These are phyloP conservation scores for Epichloe baconii DNA, from an alignment of 2,329 filamentous ascomycete species.

Conservation along the genomic window DNA sequence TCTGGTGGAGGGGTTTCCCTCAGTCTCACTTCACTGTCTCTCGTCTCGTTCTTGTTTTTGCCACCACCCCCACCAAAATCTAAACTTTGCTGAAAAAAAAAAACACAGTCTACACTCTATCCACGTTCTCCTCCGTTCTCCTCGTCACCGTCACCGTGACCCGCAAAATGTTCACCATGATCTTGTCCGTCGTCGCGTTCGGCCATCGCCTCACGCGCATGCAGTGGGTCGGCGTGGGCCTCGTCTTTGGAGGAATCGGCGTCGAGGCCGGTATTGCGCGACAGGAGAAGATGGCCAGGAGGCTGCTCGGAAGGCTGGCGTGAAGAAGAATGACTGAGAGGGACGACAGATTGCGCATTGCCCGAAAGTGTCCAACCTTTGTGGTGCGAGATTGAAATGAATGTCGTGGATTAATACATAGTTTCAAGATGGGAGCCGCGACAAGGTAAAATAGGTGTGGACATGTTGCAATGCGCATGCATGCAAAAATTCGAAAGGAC, in stretches of 20 bases:
- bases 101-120: conserved; percentile 65
- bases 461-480: no score
- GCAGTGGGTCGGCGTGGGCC: conserved; percentile 83
- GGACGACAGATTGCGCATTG: no score
- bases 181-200: conserved; percentile 87
- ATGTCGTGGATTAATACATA: no score
- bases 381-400: no score
- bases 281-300: conserved; percentile 75
- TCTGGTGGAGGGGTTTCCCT: no score
- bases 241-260: conserved; percentile 93
- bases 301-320: conserved; percentile 36
- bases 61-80: background rate
- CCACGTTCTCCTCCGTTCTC: conserved; percentile 80
- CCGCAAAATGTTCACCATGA: conserved; percentile 98
- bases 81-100: conserved; percentile 8
- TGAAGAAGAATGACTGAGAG: conserved; percentile 19
- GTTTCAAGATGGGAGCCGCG: no score
- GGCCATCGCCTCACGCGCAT: conserved; percentile 76
- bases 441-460: no score
- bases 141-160: conserved; percentile 96
- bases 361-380: no score
- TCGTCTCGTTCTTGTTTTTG: background rate
- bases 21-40: background rate
- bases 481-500: no score
- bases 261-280: conserved; percentile 75